Percentiles rank a stretch among this genome's conserved stretches.
Conservation (phyloP, 768 basidiomycete genomes). For the Suillus subluteus region DNA sequence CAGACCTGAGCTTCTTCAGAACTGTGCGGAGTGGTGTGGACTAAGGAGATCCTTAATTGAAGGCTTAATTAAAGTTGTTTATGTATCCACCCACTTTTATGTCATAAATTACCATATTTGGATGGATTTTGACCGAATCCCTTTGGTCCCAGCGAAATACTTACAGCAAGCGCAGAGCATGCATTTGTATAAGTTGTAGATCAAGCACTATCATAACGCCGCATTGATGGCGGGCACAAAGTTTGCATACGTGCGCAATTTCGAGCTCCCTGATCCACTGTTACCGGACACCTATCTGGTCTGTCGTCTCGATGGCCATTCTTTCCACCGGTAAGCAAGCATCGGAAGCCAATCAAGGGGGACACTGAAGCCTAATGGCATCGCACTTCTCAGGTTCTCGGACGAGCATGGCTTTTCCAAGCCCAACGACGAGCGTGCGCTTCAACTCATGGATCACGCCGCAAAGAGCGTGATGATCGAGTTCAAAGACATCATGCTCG, state of each 20-base stretch:
- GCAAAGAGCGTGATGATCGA: slow-evolving; percentile 82
- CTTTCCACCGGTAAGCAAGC: slow-evolving; percentile 80
- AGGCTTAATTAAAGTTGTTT: too few species aligned
- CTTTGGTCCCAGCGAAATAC: not conserved
- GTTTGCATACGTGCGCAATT: slow-evolving; percentile 88
- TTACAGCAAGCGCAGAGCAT: not conserved
- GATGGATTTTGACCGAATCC: not conserved
- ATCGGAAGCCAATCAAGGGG: not conserved
- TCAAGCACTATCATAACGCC: not conserved
- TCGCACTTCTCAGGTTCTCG: slow-evolving; percentile 64
- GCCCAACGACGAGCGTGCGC: slow-evolving; percentile 88
- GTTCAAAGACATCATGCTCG: slow-evolving; percentile 82
- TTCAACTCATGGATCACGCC: slow-evolving; percentile 91
- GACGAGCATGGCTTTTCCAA: slow-evolving; percentile 82
- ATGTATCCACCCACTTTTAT: not conserved
- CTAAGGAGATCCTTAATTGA: too few species aligned
- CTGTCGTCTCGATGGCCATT: slow-evolving; percentile 88
- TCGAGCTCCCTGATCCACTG: slow-evolving; percentile 86
- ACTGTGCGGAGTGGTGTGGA: not conserved
- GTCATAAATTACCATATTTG: not conserved
- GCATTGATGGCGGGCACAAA: slow-evolving; percentile 85
- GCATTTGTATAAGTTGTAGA: not conserved
- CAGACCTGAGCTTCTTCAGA: not conserved
- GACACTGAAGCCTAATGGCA: not conserved
- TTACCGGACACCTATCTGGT: slow-evolving; percentile 85